phyloP scores from a whole-genome alignment of 768 basidiomycete species.

The Leccinum subgranulosum region DNA sequence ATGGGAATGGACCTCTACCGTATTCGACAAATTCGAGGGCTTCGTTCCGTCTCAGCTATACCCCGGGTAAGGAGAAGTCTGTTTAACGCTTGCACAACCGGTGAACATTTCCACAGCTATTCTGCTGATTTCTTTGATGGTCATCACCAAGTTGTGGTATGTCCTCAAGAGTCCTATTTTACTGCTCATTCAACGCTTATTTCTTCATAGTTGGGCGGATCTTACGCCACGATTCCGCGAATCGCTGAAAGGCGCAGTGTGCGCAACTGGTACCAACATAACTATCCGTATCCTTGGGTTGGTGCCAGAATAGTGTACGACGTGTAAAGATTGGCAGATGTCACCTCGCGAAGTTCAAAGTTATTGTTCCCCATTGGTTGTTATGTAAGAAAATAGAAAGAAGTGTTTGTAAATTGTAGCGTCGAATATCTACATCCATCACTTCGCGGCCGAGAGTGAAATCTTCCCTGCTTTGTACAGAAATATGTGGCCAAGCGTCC shows the following conservation, averaged over 20 bases:
- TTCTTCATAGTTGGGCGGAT: constrained; percentile 76
- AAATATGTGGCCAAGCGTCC: constrained; percentile 42
- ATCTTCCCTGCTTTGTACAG: background rate
- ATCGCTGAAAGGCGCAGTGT: constrained; percentile 72
- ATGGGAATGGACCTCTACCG: constrained; percentile 97
- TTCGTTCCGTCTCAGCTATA: constrained; percentile 76
- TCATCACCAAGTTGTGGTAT: constrained; percentile 81
- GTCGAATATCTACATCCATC: background rate
- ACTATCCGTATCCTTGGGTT: constrained; percentile 87
- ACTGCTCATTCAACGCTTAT: background rate
- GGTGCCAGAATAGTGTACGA: constrained; percentile 71
- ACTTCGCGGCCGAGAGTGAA: background rate
- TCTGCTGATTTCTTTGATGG: constrained; percentile 91
- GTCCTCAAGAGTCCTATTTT: constrained; percentile 30
- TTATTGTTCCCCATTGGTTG: background rate
- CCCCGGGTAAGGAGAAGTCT: constrained; percentile 60
- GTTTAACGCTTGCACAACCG: background rate
- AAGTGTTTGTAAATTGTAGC: constrained; percentile 4
- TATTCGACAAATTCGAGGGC: constrained; percentile 67
- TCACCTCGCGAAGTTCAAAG: no score
- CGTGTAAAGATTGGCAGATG: constrained; percentile 11
- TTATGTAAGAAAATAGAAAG: constrained; percentile 11
- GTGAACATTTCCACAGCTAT: constrained; percentile 43
- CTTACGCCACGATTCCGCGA: constrained; percentile 81
- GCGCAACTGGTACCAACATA: constrained; percentile 90